These are phyloP conservation scores for Moesziomyces parantarcticus DNA, from an alignment of 1,284 basidiomycete genomes.

Conservation along the genomic window DNA sequence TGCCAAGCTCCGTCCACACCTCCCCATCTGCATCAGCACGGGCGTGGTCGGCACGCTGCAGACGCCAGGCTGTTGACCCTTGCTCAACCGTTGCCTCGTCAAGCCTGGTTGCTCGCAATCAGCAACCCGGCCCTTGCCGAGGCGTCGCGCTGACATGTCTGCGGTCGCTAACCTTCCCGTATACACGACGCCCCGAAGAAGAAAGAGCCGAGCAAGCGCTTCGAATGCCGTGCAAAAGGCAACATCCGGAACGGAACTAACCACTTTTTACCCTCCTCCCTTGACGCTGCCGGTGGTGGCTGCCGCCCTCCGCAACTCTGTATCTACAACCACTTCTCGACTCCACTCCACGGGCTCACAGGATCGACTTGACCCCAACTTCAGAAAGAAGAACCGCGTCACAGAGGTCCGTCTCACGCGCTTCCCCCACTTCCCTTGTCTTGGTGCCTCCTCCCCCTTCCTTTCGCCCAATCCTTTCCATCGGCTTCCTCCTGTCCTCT, in stretches of 20 bases:
- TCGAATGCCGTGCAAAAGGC: slow-evolving; percentile 36
- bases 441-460: neutral
- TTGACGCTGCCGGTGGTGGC: slow-evolving; percentile 5
- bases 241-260: slow-evolving; percentile 22
- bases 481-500: slow-evolving; percentile 1
- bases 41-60: neutral
- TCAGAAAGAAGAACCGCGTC: slow-evolving; percentile 65
- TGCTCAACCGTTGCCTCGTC: neutral
- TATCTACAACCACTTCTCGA: slow-evolving; percentile 10
- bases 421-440: neutral
- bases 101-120: neutral
- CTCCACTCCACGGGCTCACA: slow-evolving; percentile 15
- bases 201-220: slow-evolving; percentile 1
- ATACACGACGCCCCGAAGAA: no score
- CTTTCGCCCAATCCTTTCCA: neutral
- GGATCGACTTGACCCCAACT: slow-evolving; percentile 59
- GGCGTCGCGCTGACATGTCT: neutral
- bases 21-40: neutral
- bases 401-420: slow-evolving; percentile 61
- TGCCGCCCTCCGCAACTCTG: slow-evolving; percentile 3
- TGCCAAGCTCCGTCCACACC: neutral
- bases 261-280: slow-evolving; percentile 18
- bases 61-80: slow-evolving; percentile 8
- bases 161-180: no score
- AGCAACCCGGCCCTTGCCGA: neutral